These are phyloP conservation scores for Boletus rubescentipes DNA, from an alignment of 768 basidiomycete genomes.

Conservation along the genomic window DNA sequence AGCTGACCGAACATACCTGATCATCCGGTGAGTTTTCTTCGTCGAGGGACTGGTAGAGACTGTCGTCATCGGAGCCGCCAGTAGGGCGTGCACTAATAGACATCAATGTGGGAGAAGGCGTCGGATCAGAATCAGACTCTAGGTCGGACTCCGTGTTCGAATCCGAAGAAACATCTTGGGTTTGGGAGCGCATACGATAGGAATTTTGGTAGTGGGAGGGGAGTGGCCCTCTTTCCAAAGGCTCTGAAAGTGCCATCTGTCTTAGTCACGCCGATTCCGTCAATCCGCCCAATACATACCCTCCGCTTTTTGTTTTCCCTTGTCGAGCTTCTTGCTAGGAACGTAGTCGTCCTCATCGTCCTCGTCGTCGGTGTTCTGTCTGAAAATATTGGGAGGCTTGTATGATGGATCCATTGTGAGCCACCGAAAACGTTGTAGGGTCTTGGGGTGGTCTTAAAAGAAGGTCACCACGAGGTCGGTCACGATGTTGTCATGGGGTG, in stretches of 20 bases:
- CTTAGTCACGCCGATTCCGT: too few relatives aligned
- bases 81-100: background rate
- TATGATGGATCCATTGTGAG: slow-evolving; percentile 9
- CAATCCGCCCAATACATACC: slow-evolving; percentile 1
- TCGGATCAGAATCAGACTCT: background rate
- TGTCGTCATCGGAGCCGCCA: too few relatives aligned
- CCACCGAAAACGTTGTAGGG: background rate
- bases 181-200: background rate
- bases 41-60: background rate
- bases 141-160: slow-evolving; percentile 2
- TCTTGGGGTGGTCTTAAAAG: too few relatives aligned
- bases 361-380: background rate
- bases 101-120: background rate
- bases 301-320: slow-evolving; percentile 21
- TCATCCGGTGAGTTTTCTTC: background rate
- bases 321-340: slow-evolving; percentile 9
- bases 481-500: too few relatives aligned
- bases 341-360: too few relatives aligned
- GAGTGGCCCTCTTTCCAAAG: too few relatives aligned
- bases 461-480: too few relatives aligned
- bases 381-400: slow-evolving; percentile 18
- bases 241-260: too few relatives aligned
- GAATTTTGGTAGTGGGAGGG: background rate
- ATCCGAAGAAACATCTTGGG: background rate
- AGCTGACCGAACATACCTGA: background rate